Base-by-base conservation (phyloP, 2,329 filamentous ascomycete species). In the Sporothrix brasiliensis region DNA sequence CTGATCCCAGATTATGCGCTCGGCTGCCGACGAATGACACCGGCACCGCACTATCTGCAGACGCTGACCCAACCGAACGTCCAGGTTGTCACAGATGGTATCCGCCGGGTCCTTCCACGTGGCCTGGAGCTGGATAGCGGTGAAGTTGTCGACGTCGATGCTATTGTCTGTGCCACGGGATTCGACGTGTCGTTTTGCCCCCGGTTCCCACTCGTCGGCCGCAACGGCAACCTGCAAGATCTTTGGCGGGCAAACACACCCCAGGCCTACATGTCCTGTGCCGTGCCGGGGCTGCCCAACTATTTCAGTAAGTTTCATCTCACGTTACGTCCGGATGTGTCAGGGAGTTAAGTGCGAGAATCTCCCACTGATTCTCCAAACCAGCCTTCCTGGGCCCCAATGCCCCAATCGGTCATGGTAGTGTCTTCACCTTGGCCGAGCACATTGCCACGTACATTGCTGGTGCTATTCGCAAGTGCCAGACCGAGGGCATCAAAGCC, bases 141-240 rank as follows among this genome's bases (percentile, higher is more conserved):
- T n/a, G 75, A 81, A 49, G 76, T 83, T n/a, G 76, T 85, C 67
- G 79, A 84, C 47, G 81, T 86, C 16, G 87, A 89, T 74, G 81
- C 81, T 14, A 83, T 89, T 27, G 80, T 89, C 63, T 87, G 85
- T 71, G 86, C 86, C n/a, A 87, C 85, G 0, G 85, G 86, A 1
- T 88, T 87, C 74, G 82, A 87, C 73, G 83, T 82, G 5, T 85
- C 83, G 0, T 87, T 86, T 75, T 76, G 80, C 9, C 85, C 85
- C 3, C 80, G 82, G 0, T 87, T 86, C 72, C 84, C 84, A 0
- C 76, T 87, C 21, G 76, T 84, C 6, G 84, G 84, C 11, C 79
- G 81, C 27, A 74, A 79, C n/a, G 84, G 84, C 41, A 84, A 86
- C 72, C 79, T 88, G 44, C 84, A 84, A 72, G 82, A 86, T 50